phyloP scores from a whole-genome alignment of 2,329 filamentous ascomycete species.

The Beauveria scarabaeidicola region DNA sequence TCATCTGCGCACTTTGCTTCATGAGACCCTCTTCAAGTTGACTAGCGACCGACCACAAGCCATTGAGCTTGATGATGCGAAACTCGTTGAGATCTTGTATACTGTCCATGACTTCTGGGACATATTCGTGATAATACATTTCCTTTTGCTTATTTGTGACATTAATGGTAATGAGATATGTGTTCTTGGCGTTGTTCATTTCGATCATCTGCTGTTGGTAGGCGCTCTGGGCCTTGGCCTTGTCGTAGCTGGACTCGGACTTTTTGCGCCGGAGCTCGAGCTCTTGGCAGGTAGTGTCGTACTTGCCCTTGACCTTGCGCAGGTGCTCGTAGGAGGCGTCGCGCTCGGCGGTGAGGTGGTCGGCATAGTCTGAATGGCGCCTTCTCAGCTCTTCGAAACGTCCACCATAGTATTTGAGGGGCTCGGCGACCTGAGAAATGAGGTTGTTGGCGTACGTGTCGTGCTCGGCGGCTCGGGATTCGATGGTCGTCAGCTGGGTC shows the following conservation, averaged over 20 bases:
- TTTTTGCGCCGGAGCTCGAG: slow-evolving; percentile 94
- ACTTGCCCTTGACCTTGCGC: slow-evolving; percentile 85
- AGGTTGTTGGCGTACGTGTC: slow-evolving; percentile 76
- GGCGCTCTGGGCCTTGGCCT: slow-evolving; percentile 79
- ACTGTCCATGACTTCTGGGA: slow-evolving; percentile 87
- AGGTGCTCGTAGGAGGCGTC: slow-evolving; percentile 77
- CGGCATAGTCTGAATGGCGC: slow-evolving; percentile 79
- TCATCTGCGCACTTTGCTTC: slow-evolving; percentile 60
- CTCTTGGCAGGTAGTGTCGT: slow-evolving; percentile 87
- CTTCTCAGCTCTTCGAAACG: slow-evolving; percentile 91
- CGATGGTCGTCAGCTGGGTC: slow-evolving; percentile 83
- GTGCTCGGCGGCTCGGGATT: slow-evolving; percentile 80
- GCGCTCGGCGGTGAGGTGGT: slow-evolving; percentile 81
- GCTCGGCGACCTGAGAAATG: slow-evolving; percentile 73
- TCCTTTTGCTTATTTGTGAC: slow-evolving; percentile 97
- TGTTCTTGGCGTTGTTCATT: slow-evolving; percentile 98
- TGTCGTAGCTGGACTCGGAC: slow-evolving; percentile 88
- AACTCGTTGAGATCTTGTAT: slow-evolving; percentile 92
- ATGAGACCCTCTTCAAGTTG: slow-evolving; percentile 74
- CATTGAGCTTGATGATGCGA: slow-evolving; percentile 73
- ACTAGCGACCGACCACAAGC: slow-evolving; percentile 73
- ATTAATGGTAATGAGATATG: slow-evolving; percentile 93
- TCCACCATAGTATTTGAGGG: slow-evolving; percentile 62
- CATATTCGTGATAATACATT: slow-evolving; percentile 92
- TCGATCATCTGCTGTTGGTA: slow-evolving; percentile 90